Percentiles rank a stretch among this genome's conserved stretches.
phyloP scores from a whole-genome alignment of 2,329 filamentous ascomycete species.

The Pleurostoma richardsiae region DNA sequence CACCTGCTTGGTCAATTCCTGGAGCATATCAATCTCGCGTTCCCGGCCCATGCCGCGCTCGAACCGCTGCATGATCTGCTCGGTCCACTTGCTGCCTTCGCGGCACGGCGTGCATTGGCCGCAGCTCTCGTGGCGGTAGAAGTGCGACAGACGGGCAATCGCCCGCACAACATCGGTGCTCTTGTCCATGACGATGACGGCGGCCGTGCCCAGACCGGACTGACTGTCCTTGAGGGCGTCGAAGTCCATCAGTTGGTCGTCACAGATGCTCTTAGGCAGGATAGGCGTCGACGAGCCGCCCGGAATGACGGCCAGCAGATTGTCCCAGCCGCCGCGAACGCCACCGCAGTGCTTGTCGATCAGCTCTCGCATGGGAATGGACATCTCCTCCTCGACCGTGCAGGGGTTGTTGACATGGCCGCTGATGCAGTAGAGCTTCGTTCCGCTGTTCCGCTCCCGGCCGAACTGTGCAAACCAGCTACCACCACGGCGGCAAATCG shows the following conservation, averaged over 20 bases:
- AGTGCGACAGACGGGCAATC: conserved; percentile 87
- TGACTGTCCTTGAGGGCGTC: conserved; percentile 97
- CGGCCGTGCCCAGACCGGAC: conserved; percentile 93
- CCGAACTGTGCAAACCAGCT: conserved; percentile 93
- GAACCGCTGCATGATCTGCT: conserved; percentile 97
- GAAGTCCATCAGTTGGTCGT: conserved; percentile 98
- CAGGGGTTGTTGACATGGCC: conserved; percentile 98
- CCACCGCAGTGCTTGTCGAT: conserved; percentile 98
- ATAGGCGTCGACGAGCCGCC: conserved; percentile 96
- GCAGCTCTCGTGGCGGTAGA: conserved; percentile 98
- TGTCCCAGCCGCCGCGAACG: conserved; percentile 96
- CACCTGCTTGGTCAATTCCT: conserved; percentile 98
- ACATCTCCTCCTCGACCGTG: conserved; percentile 99
- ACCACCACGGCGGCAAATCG: conserved; percentile 87
- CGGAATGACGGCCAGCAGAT: conserved; percentile 89
- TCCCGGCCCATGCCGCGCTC: conserved; percentile 84
- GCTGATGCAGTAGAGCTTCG: conserved; percentile 97
- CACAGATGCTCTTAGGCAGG: conserved; percentile 82
- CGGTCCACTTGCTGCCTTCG: conserved; percentile 97
- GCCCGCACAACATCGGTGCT: conserved; percentile 91
- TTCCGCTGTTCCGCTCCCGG: conserved; percentile 92
- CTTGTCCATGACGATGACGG: conserved; percentile 99
- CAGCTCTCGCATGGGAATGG: conserved; percentile 88
- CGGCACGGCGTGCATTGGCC: conserved; percentile 99
- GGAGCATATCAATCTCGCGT: conserved; percentile 98